Evolutionary conservation across 139 green algal genomes (phyloP), one percentile per base, ranked within the genome.

Genomic region (Chlamydomonas sphaeroides): DNA sequence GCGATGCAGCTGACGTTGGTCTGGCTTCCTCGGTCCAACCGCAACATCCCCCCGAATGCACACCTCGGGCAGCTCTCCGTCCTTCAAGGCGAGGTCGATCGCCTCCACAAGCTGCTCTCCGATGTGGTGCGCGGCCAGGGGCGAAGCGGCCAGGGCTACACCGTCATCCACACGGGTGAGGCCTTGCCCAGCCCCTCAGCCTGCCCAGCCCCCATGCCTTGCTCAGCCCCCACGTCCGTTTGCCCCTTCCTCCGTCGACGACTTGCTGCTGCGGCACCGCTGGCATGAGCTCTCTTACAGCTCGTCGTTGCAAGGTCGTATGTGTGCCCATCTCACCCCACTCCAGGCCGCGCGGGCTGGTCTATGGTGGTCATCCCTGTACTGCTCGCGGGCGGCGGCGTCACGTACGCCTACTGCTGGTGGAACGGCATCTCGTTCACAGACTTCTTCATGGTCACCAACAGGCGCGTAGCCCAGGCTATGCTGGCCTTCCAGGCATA

Each of bases 401-500:
- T 86, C 1, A 28, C 18, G 20, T 90, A 86, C 75, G 10, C 79
- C 7, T 90, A 90, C 76, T 78, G 67, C 62, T 41, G 56, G 41
- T 28, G 81, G 32, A 62, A 56, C 14, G 82, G 86, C 48, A 67
- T 76, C 25, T 32, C 32, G n/a, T 20, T 90, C 10, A 72, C 42
- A 17, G 86, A 90, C 66, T 61, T 88, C 53, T 79, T 88, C 61
- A 85, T 85, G 70, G 86, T 90, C 15, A 85, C 79, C 26, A 79
- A 74, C 66, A 67, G n/a, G n/a, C n/a, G n/a, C n/a, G n/a, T n/a
- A n/a, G n/a, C n/a, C n/a, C n/a, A n/a, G n/a, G n/a, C n/a, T n/a
- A n/a, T n/a, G n/a, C n/a, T n/a, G n/a, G n/a, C n/a, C n/a, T n/a
- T n/a, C n/a, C n/a, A n/a, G n/a, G n/a, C n/a, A n/a, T n/a, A n/a